Conservation (phyloP, 345 rosid genomes). For the Pistacia vera region DNA sequence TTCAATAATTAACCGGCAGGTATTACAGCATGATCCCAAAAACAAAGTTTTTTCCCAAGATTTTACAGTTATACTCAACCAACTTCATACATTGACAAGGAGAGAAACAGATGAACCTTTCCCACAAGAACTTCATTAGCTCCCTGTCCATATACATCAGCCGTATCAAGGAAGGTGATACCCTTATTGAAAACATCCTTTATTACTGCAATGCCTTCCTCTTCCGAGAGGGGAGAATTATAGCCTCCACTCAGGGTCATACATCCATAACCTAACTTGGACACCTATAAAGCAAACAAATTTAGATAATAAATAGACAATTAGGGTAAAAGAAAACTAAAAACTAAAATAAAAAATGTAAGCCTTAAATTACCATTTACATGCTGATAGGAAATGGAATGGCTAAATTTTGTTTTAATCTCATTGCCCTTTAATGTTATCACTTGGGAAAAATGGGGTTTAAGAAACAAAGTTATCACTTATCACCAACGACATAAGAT, state of each 20-base stretch:
- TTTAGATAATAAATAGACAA: no score
- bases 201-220: slow-evolving; percentile 40
- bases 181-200: slow-evolving; percentile 50
- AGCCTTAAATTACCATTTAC: no score
- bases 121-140: slow-evolving; percentile 56
- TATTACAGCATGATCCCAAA: background rate
- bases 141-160: slow-evolving; percentile 48
- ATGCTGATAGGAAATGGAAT: no score
- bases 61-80: no score
- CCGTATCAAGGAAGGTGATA: slow-evolving; percentile 55
- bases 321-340: no score
- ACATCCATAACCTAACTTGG: slow-evolving; percentile 52
- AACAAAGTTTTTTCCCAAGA: background rate
- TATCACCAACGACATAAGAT: no score
- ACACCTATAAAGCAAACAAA: slow-evolving; percentile 32
- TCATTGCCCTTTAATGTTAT: background rate
- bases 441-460: no score
- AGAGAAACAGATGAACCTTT: slow-evolving; percentile 29
- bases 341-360: no score
- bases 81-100: background rate
- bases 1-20: no score
- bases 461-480: no score
- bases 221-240: slow-evolving; percentile 47
- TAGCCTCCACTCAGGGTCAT: slow-evolving; percentile 47
- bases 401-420: no score